Conservation (phyloP, 2,329 filamentous ascomycete genomes). For the Paradendryphiella salina region DNA sequence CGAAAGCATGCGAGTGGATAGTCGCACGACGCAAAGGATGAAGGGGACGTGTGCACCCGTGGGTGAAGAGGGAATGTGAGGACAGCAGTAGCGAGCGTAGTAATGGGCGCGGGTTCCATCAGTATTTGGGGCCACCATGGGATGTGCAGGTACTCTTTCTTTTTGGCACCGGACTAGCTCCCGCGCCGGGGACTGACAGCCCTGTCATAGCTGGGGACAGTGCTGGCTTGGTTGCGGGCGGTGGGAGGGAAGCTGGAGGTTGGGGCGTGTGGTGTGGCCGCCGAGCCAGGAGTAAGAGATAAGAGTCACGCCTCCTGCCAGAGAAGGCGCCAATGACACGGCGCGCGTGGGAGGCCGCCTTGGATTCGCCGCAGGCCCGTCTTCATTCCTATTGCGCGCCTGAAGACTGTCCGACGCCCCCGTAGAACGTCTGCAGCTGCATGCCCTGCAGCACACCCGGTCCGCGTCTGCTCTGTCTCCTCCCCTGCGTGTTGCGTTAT, state of each 20-base stretch:
- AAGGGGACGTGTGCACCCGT: conserved; percentile 28
- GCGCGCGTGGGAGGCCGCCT: conserved; percentile 18
- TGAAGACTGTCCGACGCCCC: conserved; percentile 5
- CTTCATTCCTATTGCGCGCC: conserved; percentile 21
- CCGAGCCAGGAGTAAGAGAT: conserved; percentile 33
- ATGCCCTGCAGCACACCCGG: conserved; percentile 17
- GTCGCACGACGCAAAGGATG: conserved; percentile 32
- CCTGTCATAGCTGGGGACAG: conserved; percentile 28
- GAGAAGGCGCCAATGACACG: conserved; percentile 22
- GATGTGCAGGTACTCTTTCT: conserved; percentile 41
- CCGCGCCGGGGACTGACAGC: conserved; percentile 39
- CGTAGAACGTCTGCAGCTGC: conserved; percentile 20
- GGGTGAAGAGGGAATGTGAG: conserved; percentile 27
- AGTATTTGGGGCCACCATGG: conserved; percentile 26
- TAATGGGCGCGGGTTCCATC: background rate
- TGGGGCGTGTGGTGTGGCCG: conserved; percentile 23
- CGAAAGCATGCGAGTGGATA: conserved; percentile 39
- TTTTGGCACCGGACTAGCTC: conserved; percentile 41
- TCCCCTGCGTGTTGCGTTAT: conserved; percentile 2
- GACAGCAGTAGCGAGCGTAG: background rate
- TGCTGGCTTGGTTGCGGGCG: conserved; percentile 23
- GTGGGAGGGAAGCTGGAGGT: conserved; percentile 22
- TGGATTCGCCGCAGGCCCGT: conserved; percentile 13
- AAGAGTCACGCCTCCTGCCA: conserved; percentile 24
- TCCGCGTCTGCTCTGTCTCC: too few species aligned